Evolutionary conservation across 805 yeast species (phyloP), one percentile per base, ranked within the genome.

Genomic region (Wickerhamomyces bisporus): DNA sequence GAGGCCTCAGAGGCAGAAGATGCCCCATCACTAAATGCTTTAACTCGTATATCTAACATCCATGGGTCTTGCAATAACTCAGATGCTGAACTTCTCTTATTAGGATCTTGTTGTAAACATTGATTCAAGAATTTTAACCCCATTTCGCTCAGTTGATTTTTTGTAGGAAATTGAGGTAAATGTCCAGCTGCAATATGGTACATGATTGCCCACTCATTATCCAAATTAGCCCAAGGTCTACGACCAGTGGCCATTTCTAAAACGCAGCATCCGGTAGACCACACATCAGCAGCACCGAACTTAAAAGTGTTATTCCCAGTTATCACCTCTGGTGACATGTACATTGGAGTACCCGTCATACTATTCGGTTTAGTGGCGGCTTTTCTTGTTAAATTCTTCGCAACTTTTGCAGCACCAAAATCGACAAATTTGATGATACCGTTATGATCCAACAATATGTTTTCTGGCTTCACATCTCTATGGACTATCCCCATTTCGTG

Each of bases 191-290:
- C 98, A 54, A 93, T 93, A 58, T 87, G 96, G 55, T 89, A 93
- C 98, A 93, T 91, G 36, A 93, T 86, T 2, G 98, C 96, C 94
- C 94, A 93, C 57, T 91, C 98, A 55, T 93, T 93, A 54, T 93
- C 98, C 43, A 88, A 68, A 59, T 87, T 85, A 13, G 94, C 84
- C 98, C 98, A 93, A 6, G 98, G 98, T 42, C 96, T 71, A 47
- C 88, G 71, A 12, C 98, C 98, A 0, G 98, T 89, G 2, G 91
- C 86, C 98, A 93, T 93, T 58, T 93, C 98, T 32, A 91, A 60
- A 3, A 93, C 84, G 61, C 96, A 91, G 61, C 98, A 93, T 4
- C 98, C 98, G 30, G 91, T 66, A 0, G 98, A 87, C 98, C 98
- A 93, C 25, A 93, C 85, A 63, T 93, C 98, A 33, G 62, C 64